A percentile compares a stretch with the other conserved stretches of the same genome.
Evolutionary conservation across 2,329 filamentous ascomycete genomes (phyloP).

Genomic region (Ophiosphaerella korrae): DNA sequence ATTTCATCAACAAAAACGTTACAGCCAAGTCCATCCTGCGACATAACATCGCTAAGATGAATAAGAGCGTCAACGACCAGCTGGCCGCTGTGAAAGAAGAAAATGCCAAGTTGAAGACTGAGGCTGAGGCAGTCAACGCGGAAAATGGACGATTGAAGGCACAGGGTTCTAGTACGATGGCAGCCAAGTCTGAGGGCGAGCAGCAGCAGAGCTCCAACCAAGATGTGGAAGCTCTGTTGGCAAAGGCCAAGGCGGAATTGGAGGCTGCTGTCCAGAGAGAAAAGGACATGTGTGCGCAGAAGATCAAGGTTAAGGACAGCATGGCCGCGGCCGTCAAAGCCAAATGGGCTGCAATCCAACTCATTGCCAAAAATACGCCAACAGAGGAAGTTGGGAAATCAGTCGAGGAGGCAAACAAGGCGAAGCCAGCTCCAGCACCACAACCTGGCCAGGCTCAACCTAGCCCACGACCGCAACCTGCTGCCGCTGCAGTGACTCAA

Average conservation of each 20-base stretch:
- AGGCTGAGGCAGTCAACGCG: not conserved
- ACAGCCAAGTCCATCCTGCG: not conserved
- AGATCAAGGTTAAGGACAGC: constrained; percentile 71
- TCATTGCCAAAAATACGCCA: constrained; percentile 83
- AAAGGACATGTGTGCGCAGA: constrained; percentile 52
- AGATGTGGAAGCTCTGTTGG: constrained; percentile 21
- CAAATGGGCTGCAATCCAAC: constrained; percentile 79
- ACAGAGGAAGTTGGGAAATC: constrained; percentile 83
- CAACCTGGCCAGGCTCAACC: constrained; percentile 23
- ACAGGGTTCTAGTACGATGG: constrained; percentile 12
- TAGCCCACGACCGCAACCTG: constrained; percentile 9
- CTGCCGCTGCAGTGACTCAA: constrained; percentile 3
- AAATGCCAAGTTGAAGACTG: not conserved
- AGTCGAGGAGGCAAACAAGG: constrained; percentile 75
- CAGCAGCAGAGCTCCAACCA: constrained; percentile 14
- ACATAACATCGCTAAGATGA: not conserved
- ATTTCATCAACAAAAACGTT: not conserved
- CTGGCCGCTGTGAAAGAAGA: not conserved
- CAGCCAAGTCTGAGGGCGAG: constrained; percentile 15
- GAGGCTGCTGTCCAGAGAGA: constrained; percentile 45
- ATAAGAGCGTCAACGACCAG: not conserved
- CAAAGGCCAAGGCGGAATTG: constrained; percentile 40
- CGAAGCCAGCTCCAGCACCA: constrained; percentile 53
- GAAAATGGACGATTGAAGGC: constrained; percentile 5
- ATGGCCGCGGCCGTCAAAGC: constrained; percentile 66